These are phyloP conservation scores for Fusarium avenaceum DNA, from an alignment of 2,329 filamentous ascomycete species.

Conservation along the genomic window DNA sequence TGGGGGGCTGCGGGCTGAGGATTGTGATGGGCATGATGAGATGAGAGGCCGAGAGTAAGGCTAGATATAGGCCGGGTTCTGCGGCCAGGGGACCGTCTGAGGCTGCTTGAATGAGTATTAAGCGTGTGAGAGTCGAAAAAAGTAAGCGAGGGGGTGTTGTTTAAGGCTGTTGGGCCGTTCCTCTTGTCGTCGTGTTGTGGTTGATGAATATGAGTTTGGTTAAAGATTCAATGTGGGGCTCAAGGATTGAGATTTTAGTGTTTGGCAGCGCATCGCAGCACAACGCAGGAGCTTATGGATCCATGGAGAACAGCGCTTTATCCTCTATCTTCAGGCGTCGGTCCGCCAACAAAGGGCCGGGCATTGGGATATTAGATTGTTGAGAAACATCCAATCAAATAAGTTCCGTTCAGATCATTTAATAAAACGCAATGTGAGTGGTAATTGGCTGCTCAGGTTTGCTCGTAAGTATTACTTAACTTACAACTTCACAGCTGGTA, in stretches of 20 bases:
- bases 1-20: constrained; percentile 57
- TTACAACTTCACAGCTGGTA: neutral
- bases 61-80: constrained; percentile 3
- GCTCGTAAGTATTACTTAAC: neutral
- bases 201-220: constrained; percentile 42
- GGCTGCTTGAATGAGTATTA: neutral
- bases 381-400: neutral
- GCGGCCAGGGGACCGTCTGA: neutral
- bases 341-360: neutral
- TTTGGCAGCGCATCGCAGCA: constrained; percentile 7
- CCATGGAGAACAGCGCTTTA: neutral
- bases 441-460: neutral
- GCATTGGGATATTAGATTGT: neutral
- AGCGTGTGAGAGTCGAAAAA: neutral
- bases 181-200: constrained; percentile 15
- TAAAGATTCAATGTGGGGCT: constrained; percentile 51
- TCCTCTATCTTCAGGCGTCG: neutral
- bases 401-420: neutral
- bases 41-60: constrained; percentile 26
- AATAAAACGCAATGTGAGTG: neutral
- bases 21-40: constrained; percentile 64
- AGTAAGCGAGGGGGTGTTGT: neutral
- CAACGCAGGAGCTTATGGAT: constrained; percentile 1
- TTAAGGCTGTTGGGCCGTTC: constrained; percentile 4
- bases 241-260: constrained; percentile 48